phyloP scores from a whole-genome alignment of 495 filamentous ascomycete species.

The Penicillium egyptiacum region DNA sequence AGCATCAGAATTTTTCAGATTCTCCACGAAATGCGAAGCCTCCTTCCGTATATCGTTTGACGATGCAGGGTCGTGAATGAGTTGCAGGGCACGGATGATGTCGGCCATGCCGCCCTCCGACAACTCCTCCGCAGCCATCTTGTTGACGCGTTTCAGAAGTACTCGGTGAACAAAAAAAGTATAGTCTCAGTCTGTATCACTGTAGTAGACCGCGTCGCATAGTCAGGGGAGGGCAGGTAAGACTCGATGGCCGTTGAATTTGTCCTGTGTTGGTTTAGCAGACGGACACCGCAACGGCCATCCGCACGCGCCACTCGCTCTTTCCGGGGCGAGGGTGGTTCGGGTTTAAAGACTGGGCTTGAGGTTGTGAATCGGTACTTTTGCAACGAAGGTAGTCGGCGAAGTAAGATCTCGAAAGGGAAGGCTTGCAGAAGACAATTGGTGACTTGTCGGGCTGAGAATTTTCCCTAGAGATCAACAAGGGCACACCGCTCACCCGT shows the following conservation, averaged over 20 bases:
- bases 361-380: constrained; percentile 3
- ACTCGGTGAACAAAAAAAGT: constrained; percentile 1
- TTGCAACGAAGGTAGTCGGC: constrained; percentile 1
- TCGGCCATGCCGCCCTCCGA: constrained; percentile 46
- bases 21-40: constrained; percentile 79
- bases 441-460: constrained; percentile 26
- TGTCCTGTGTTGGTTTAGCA: constrained; percentile 23
- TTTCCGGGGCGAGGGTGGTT: constrained; percentile 9
- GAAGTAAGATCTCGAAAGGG: constrained; percentile 7
- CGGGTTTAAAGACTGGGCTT: not conserved
- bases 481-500: constrained; percentile 20
- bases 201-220: constrained; percentile 10
- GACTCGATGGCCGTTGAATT: constrained; percentile 28
- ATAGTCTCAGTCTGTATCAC: not conserved
- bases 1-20: constrained; percentile 71
- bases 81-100: constrained; percentile 79
- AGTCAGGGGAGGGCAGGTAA: constrained; percentile 1
- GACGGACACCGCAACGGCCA: constrained; percentile 35
- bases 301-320: constrained; percentile 17
- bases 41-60: constrained; percentile 81
- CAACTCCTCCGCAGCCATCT: constrained; percentile 44
- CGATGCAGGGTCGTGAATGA: constrained; percentile 80
- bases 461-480: constrained; percentile 21
- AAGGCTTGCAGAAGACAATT: constrained; percentile 19
- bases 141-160: constrained; percentile 14